These are phyloP conservation scores for Kuraishia molischiana DNA, from an alignment of 805 yeast species.

Conservation along the genomic window DNA sequence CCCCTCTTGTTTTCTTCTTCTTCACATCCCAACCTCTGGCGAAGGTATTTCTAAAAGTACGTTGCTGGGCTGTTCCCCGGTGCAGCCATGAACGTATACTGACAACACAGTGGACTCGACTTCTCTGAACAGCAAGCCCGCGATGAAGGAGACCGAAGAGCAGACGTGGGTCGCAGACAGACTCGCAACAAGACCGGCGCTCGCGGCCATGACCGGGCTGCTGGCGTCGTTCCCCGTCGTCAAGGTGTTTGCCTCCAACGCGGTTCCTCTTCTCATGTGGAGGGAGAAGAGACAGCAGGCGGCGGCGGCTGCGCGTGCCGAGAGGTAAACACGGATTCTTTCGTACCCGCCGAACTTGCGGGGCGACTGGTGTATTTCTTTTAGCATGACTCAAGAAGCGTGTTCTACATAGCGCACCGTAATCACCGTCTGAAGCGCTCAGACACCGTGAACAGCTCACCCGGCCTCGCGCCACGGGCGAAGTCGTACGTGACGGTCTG, in stretches of 20 bases:
- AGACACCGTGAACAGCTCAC: not conserved
- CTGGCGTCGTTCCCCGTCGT: constrained; percentile 49
- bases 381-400: too few species aligned
- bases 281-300: constrained; percentile 16
- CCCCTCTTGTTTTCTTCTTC: too few species aligned
- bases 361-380: too few species aligned
- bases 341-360: too few species aligned
- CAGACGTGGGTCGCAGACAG: constrained; percentile 40
- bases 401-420: too few species aligned
- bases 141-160: constrained; percentile 23
- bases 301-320: not conserved
- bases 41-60: too few species aligned
- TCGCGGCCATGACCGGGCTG: constrained; percentile 49
- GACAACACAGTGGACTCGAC: not conserved
- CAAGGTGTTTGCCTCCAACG: constrained; percentile 50
- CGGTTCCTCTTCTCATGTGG: constrained; percentile 46
- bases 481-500: constrained; percentile 1
- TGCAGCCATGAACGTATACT: too few species aligned
- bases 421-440: too few species aligned
- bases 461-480: not conserved
- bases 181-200: constrained; percentile 40
- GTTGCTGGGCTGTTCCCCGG: too few species aligned
- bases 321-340: too few species aligned
- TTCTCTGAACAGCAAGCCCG: constrained; percentile 3
- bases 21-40: too few species aligned